Percentiles rank a stretch among this genome's conserved stretches.
These are phyloP conservation scores for Sphagnum tenellum DNA, from an alignment of 225 moss, liverwort and hornwort genomes.

Conservation along the genomic window DNA sequence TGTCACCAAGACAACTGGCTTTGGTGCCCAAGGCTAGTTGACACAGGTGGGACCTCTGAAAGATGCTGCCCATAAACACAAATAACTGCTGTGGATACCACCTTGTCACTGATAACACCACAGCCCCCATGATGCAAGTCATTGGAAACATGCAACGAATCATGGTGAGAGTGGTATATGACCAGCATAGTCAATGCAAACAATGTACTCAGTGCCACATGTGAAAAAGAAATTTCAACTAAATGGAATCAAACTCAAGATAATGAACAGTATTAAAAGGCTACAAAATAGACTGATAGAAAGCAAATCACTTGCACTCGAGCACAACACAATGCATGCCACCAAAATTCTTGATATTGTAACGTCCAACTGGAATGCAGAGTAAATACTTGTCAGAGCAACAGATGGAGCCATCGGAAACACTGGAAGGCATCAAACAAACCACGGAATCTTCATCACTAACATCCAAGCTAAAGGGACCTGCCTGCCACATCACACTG, in stretches of 20 bases:
- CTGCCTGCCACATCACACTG: no score
- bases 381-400: background rate
- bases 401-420: no score
- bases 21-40: constrained; percentile 63
- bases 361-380: constrained; percentile 64
- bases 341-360: constrained; percentile 87
- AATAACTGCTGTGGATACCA: constrained; percentile 87
- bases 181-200: no score
- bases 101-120: constrained; percentile 48
- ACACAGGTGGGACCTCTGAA: constrained; percentile 82
- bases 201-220: no score
- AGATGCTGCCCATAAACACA: constrained; percentile 92
- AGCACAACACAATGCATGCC: constrained; percentile 91
- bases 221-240: no score
- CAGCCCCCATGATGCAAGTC: background rate
- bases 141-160: no score
- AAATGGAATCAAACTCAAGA: no score
- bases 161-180: no score
- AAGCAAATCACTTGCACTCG: constrained; percentile 58
- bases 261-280: no score
- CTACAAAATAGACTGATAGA: background rate
- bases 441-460: no score
- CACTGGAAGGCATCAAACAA: no score
- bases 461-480: no score
- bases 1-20: constrained; percentile 26